Evolutionary conservation across 129 eudicot genomes (phyloP).

Genomic region (Dittrichia graveolens): DNA sequence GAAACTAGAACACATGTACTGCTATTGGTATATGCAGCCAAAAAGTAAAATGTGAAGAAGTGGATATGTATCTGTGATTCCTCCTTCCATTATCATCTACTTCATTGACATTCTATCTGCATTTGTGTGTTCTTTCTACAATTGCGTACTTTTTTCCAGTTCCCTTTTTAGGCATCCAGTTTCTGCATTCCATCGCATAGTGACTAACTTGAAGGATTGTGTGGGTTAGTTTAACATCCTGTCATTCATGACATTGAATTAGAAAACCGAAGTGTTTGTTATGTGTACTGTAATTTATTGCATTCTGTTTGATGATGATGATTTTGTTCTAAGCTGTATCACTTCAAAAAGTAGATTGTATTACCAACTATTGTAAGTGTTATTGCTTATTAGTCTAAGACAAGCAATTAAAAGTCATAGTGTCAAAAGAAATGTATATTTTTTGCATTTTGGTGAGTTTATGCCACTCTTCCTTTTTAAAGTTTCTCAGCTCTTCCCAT

Average conservation of each 20-base stretch:
- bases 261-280: neutral
- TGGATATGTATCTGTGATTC: too few relatives aligned
- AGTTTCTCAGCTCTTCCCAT: constrained; percentile 15
- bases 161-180: too few relatives aligned
- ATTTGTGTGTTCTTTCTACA: too few relatives aligned
- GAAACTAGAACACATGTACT: too few relatives aligned
- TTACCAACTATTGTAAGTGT: neutral
- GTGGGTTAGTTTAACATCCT: too few relatives aligned
- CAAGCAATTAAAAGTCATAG: neutral
- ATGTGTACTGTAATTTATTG: neutral
- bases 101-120: too few relatives aligned
- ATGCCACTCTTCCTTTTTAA: constrained; percentile 4
- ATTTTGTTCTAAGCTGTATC: constrained; percentile 21
- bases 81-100: too few relatives aligned
- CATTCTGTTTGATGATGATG: constrained; percentile 6
- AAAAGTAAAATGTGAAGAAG: too few relatives aligned
- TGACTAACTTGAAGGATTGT: too few relatives aligned
- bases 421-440: constrained; percentile 5
- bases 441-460: constrained; percentile 14
- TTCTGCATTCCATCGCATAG: too few relatives aligned
- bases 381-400: constrained; percentile 17
- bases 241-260: neutral
- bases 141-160: too few relatives aligned
- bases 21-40: too few relatives aligned
- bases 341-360: neutral